Percentiles rank a stretch among this genome's conserved stretches.
Conservation (phyloP, 1,139 yeast genomes). For the Saccharomycopsis crataegensis region DNA sequence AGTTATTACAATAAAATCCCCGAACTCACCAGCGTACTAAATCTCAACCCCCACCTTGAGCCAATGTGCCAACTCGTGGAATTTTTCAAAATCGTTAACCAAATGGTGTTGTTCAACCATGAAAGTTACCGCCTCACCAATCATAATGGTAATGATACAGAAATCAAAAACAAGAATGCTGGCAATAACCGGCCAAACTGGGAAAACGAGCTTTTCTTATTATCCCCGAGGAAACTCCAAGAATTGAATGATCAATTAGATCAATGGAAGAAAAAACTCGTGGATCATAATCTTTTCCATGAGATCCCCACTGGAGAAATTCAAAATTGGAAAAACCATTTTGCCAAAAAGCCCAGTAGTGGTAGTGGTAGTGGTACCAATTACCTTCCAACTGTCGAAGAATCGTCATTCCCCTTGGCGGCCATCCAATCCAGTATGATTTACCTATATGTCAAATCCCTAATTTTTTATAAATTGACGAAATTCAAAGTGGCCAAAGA, state of each 20-base stretch:
- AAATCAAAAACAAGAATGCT: not conserved
- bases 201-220: conserved; percentile 13
- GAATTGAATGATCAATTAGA: not conserved
- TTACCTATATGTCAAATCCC: conserved; percentile 4
- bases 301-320: not conserved
- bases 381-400: not conserved
- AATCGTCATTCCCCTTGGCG: not conserved
- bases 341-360: not conserved
- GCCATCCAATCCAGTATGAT: conserved; percentile 13
- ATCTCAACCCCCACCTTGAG: not conserved
- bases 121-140: not conserved
- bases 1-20: conserved; percentile 3
- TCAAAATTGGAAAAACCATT: not conserved
- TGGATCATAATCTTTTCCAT: not conserved
- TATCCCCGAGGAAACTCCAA: not conserved
- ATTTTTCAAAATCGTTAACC: conserved; percentile 11
- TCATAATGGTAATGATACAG: not conserved
- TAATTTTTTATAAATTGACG: conserved; percentile 2
- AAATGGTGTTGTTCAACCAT: conserved; percentile 1
- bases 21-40: conserved; percentile 1
- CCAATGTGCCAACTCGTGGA: conserved; percentile 9
- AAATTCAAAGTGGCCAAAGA: not conserved
- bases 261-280: not conserved
- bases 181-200: conserved; percentile 3
- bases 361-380: not conserved